These are phyloP conservation scores for Ogataea dorogensis DNA, from an alignment of 805 yeast genomes.

Conservation along the genomic window DNA sequence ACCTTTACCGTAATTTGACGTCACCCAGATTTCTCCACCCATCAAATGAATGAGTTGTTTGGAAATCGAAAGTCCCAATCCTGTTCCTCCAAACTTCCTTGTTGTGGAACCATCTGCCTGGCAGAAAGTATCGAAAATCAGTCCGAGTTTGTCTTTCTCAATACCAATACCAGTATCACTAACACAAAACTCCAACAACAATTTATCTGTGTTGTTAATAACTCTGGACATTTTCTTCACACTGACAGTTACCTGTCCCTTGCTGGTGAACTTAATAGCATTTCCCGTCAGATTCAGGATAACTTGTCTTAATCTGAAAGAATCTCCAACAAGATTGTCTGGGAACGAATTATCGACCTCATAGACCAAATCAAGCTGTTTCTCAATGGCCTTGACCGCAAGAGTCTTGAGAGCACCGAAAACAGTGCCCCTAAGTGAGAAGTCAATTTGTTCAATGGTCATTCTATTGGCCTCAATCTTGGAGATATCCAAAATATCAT, in stretches of 20 bases:
- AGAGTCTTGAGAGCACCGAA: slow-evolving; percentile 87
- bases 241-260: slow-evolving; percentile 76
- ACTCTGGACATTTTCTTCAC: slow-evolving; percentile 53
- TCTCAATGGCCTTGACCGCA: slow-evolving; percentile 87
- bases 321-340: slow-evolving; percentile 82
- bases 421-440: slow-evolving; percentile 80
- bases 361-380: slow-evolving; percentile 74
- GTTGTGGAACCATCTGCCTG: slow-evolving; percentile 95
- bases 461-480: slow-evolving; percentile 91
- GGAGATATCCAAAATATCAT: slow-evolving; percentile 87
- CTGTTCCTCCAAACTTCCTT: slow-evolving; percentile 91
- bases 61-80: slow-evolving; percentile 83
- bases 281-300: slow-evolving; percentile 84
- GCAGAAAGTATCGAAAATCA: slow-evolving; percentile 86
- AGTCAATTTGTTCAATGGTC: slow-evolving; percentile 89
- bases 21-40: slow-evolving; percentile 95
- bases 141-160: slow-evolving; percentile 76
- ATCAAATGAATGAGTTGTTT: slow-evolving; percentile 82
- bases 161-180: slow-evolving; percentile 91
- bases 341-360: slow-evolving; percentile 86
- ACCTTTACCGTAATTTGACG: slow-evolving; percentile 76
- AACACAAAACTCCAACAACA: slow-evolving; percentile 76
- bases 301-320: slow-evolving; percentile 84
- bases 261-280: slow-evolving; percentile 83
- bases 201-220: slow-evolving; percentile 43